A percentile compares a stretch with the other conserved stretches of the same genome.
These are phyloP conservation scores for Staphylotrichum longicolle DNA, from an alignment of 495 filamentous ascomycete species.

Conservation along the genomic window DNA sequence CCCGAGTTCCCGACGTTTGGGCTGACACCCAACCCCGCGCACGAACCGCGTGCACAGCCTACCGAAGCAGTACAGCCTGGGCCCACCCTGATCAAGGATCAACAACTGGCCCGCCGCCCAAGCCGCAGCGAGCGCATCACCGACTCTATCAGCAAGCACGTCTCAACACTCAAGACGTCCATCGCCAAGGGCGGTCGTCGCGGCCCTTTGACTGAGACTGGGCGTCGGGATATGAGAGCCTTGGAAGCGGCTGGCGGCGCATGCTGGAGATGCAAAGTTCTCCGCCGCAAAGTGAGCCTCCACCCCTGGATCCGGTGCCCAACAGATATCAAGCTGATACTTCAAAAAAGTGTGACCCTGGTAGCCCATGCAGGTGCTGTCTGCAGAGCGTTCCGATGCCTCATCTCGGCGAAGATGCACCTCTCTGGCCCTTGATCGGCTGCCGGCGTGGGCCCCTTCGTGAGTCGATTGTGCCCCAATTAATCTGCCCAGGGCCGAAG, in stretches of 20 bases:
- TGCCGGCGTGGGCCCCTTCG: slow-evolving; percentile 36
- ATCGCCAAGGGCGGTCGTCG: slow-evolving; percentile 32
- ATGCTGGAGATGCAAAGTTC: slow-evolving; percentile 40
- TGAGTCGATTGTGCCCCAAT: slow-evolving; percentile 26
- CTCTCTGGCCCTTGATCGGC: slow-evolving; percentile 37
- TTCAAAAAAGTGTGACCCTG: slow-evolving; percentile 31
- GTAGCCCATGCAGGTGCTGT: slow-evolving; percentile 33
- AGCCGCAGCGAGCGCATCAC: slow-evolving; percentile 32
- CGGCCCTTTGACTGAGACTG: slow-evolving; percentile 30
- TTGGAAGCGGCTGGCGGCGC: slow-evolving; percentile 32
- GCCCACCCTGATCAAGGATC: neutral
- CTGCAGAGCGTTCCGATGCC: slow-evolving; percentile 33
- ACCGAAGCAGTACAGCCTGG: neutral
- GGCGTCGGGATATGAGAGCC: slow-evolving; percentile 30
- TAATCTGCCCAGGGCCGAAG: slow-evolving; percentile 28
- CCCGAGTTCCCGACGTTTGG: slow-evolving; percentile 1
- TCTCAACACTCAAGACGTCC: slow-evolving; percentile 30
- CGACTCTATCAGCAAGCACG: slow-evolving; percentile 36
- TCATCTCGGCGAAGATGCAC: slow-evolving; percentile 32
- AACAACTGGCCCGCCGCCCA: slow-evolving; percentile 23
- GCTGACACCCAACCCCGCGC: neutral
- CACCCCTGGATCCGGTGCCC: neutral
- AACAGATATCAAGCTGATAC: slow-evolving; percentile 7
- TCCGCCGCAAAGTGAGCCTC: slow-evolving; percentile 33
- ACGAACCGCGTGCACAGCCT: neutral